Conservation (phyloP, 371 early-diverging fungal genomes). For the Mucor mucedo region DNA sequence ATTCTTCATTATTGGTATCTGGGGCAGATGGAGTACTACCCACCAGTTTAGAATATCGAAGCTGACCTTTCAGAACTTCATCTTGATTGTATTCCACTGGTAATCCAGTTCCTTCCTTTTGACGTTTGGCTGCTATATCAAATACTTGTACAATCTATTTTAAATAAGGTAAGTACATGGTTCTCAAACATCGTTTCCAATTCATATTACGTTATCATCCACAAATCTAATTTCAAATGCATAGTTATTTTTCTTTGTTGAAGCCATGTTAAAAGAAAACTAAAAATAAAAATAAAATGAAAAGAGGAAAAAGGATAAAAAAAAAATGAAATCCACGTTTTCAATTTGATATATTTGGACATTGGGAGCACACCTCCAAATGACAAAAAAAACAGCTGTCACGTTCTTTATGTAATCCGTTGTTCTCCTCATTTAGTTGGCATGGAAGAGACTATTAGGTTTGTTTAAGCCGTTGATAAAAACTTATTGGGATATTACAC, state of each 20-base stretch:
- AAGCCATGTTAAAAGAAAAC: neutral
- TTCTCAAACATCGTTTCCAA: neutral
- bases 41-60: constrained; percentile 39
- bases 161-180: neutral
- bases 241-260: constrained; percentile 5
- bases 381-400: too few species aligned
- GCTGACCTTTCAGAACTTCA: constrained; percentile 35
- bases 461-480: too few species aligned
- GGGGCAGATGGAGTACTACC: constrained; percentile 5
- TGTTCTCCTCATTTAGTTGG: too few species aligned
- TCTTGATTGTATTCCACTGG: constrained; percentile 40
- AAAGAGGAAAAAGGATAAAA: constrained; percentile 7
- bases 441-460: too few species aligned
- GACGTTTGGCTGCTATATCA: constrained; percentile 31
- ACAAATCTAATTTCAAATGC: constrained; percentile 50
- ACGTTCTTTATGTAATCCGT: too few species aligned
- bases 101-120: constrained; percentile 17
- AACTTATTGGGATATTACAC: too few species aligned
- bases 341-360: neutral
- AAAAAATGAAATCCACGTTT: constrained; percentile 8
- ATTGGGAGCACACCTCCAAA: too few species aligned
- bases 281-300: constrained; percentile 7
- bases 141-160: constrained; percentile 46
- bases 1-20: neutral
- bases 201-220: constrained; percentile 26